Conservation (phyloP, 2,329 filamentous ascomycete genomes). For the Balansia obtecta region DNA sequence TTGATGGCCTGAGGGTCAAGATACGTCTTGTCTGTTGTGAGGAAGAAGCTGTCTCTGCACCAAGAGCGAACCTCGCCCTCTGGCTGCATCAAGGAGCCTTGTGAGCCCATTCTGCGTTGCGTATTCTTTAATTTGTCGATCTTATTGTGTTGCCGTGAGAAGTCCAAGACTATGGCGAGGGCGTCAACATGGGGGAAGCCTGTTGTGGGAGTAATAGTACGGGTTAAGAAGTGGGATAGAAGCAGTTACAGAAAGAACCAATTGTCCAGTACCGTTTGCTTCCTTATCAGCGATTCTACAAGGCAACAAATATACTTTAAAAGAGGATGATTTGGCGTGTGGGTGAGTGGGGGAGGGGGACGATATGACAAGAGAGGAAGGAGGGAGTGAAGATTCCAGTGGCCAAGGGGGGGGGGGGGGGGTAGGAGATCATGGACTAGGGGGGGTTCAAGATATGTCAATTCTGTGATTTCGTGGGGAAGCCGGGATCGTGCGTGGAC, state of each 20-base stretch:
- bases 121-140: neutral
- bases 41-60: slow-evolving; percentile 41
- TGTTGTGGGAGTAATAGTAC: slow-evolving; percentile 4
- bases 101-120: slow-evolving; percentile 10
- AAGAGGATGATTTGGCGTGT: neutral
- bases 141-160: neutral
- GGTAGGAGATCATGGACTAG: neutral
- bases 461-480: neutral
- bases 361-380: neutral
- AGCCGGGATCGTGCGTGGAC: slow-evolving; percentile 1
- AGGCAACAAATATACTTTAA: neutral
- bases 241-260: slow-evolving; percentile 4
- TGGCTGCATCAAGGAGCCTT: slow-evolving; percentile 11
- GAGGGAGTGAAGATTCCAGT: neutral
- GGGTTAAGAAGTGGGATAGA: slow-evolving; percentile 3
- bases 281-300: neutral
- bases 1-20: slow-evolving; percentile 43
- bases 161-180: neutral
- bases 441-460: slow-evolving; percentile 1
- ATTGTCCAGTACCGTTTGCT: slow-evolving; percentile 6
- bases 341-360: neutral
- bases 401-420: neutral
- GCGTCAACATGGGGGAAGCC: slow-evolving; percentile 2
- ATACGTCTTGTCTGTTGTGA: slow-evolving; percentile 47
- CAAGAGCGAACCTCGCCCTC: slow-evolving; percentile 28